A percentile compares a stretch with the other conserved stretches of the same genome.
Conservation (phyloP, 495 filamentous ascomycete species). For the Lophiostoma macrostomum region DNA sequence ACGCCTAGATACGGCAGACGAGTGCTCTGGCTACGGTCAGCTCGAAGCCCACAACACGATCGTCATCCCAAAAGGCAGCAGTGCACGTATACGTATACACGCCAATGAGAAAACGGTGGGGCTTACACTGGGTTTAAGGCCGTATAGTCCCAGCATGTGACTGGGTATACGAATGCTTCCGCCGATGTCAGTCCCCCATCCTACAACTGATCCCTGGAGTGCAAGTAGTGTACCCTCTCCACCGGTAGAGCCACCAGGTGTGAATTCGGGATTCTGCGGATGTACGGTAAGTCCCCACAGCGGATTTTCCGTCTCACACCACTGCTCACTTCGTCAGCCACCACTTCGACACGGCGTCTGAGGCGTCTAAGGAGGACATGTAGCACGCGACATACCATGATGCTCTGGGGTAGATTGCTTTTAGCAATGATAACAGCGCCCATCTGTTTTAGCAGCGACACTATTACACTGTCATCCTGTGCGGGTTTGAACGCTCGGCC, state of each 20-base stretch:
- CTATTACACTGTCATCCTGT: constrained; percentile 35
- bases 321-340: constrained; percentile 12
- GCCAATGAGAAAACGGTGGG: no score
- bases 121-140: constrained; percentile 47
- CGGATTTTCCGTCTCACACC: constrained; percentile 53
- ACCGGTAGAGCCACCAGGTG: constrained; percentile 31
- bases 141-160: constrained; percentile 58
- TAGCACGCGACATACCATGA: constrained; percentile 43
- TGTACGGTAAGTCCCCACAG: constrained; percentile 54
- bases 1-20: constrained; percentile 50
- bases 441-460: constrained; percentile 47
- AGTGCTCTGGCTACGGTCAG: constrained; percentile 38
- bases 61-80: no score
- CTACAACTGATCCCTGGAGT: constrained; percentile 26
- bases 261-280: constrained; percentile 45
- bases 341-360: not conserved
- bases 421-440: constrained; percentile 45
- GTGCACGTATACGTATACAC: no score
- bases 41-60: not conserved
- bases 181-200: constrained; percentile 59
- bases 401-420: constrained; percentile 42
- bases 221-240: constrained; percentile 30
- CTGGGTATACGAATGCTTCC: constrained; percentile 63
- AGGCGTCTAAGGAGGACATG: not conserved
- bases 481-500: constrained; percentile 32